Conservation (phyloP, 2,329 filamentous ascomycete species). For the Raffaelea albimanens region DNA sequence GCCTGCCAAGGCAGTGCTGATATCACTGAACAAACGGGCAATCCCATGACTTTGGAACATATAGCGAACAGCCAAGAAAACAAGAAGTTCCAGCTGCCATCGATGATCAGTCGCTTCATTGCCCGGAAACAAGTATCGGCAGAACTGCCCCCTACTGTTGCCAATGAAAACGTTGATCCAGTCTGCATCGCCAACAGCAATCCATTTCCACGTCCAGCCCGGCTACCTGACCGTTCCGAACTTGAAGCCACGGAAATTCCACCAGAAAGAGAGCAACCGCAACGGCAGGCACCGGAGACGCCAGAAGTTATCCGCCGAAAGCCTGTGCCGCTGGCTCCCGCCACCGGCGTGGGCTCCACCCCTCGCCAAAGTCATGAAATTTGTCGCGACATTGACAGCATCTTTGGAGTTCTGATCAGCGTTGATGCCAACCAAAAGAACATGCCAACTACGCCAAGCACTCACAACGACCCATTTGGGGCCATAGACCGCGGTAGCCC, state of each 20-base stretch:
- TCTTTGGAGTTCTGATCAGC: slow-evolving; percentile 8
- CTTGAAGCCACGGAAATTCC: no score
- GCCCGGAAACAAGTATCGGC: not conserved
- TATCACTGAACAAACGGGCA: not conserved
- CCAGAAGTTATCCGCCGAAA: no score
- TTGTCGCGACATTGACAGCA: slow-evolving; percentile 8
- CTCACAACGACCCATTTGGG: not conserved
- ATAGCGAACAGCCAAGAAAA: not conserved
- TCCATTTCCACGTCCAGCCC: no score
- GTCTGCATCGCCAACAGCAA: no score
- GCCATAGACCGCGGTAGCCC: not conserved
- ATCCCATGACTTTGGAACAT: no score
- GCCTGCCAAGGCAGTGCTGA: not conserved
- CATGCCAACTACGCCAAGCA: not conserved
- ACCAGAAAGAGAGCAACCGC: no score
- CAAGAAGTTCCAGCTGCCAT: not conserved
- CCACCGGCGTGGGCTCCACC: not conserved
- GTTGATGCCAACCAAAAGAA: slow-evolving; percentile 1
- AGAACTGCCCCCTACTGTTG: not conserved
- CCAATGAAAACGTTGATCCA: not conserved
- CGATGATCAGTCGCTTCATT: not conserved
- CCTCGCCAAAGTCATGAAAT: not conserved
- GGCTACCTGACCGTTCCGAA: no score
- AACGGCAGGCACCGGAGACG: no score
- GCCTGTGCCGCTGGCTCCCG: no score